phyloP scores from a whole-genome alignment of 257 asterid species.

The Handroanthus guayacan region DNA sequence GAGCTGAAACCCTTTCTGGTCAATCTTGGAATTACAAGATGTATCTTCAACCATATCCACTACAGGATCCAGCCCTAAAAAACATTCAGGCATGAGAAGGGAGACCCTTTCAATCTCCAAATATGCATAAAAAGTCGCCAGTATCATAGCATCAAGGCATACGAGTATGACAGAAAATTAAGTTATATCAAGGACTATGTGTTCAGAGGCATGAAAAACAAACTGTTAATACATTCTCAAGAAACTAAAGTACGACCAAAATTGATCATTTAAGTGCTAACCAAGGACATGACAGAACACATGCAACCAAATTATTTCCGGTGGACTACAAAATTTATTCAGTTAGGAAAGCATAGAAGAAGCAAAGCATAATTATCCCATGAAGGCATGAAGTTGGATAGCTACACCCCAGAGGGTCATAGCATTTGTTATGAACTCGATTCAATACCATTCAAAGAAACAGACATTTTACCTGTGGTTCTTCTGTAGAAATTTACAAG shows the following conservation, averaged over 20 bases:
- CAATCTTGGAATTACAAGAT: constrained; percentile 26
- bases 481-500: constrained; percentile 58
- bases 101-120: constrained; percentile 3
- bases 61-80: constrained; percentile 55
- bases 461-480: constrained; percentile 61
- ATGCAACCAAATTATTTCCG: constrained; percentile 7
- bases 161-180: not conserved
- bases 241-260: constrained; percentile 9
- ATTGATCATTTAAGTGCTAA: constrained; percentile 5
- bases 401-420: not conserved
- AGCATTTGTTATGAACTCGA: constrained; percentile 5
- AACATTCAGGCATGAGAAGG: constrained; percentile 21
- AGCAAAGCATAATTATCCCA: not conserved
- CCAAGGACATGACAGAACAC: constrained; percentile 17
- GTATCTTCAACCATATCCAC: constrained; percentile 45
- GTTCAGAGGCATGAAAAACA: not conserved
- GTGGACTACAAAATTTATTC: constrained; percentile 4
- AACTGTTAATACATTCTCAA: not conserved
- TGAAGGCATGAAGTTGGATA: not conserved
- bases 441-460: constrained; percentile 5
- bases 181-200: not conserved
- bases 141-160: not conserved
- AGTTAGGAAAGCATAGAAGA: not conserved
- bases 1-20: constrained; percentile 24
- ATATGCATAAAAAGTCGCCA: not conserved